A percentile compares a stretch with the other conserved stretches of the same genome.
These are phyloP conservation scores for Picea sitchensis DNA, from an alignment of 75 land plant genomes.

Conservation along the genomic window DNA sequence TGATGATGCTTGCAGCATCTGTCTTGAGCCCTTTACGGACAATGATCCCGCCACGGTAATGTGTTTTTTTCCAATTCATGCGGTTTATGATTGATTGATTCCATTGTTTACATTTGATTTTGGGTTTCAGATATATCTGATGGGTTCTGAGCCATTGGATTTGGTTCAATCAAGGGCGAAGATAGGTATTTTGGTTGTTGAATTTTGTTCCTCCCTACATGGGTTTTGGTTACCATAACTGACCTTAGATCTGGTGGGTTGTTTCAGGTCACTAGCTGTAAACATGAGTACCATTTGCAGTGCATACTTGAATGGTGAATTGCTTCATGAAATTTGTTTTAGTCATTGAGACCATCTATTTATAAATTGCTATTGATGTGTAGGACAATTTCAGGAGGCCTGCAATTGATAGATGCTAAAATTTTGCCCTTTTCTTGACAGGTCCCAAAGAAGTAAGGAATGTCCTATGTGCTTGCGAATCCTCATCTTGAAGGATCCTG, in stretches of 20 bases:
- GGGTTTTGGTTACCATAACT: neutral
- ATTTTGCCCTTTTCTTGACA: constrained; percentile 8
- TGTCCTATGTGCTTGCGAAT: constrained; percentile 99
- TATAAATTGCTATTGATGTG: neutral
- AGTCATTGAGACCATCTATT: neutral
- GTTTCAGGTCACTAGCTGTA: constrained; percentile 85
- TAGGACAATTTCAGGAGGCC: neutral
- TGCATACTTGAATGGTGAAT: constrained; percentile 97
- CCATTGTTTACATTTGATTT: neutral
- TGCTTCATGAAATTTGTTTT: neutral
- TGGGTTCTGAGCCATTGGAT: neutral
- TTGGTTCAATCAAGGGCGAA: neutral
- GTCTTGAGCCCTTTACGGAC: constrained; percentile 67
- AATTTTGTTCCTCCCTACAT: neutral
- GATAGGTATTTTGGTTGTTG: neutral
- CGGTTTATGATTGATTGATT: neutral
- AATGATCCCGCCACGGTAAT: constrained; percentile 35
- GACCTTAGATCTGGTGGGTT: constrained; percentile 9
- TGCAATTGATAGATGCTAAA: neutral
- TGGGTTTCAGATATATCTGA: constrained; percentile 1
- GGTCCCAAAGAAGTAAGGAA: constrained; percentile 99
- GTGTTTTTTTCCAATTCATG: neutral
- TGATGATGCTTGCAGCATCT: constrained; percentile 96
- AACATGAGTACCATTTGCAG: constrained; percentile 97
- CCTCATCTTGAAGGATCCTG: constrained; percentile 89